Conservation (phyloP, 139 green algal genomes). For the Astrephomene gubernaculifera region DNA sequence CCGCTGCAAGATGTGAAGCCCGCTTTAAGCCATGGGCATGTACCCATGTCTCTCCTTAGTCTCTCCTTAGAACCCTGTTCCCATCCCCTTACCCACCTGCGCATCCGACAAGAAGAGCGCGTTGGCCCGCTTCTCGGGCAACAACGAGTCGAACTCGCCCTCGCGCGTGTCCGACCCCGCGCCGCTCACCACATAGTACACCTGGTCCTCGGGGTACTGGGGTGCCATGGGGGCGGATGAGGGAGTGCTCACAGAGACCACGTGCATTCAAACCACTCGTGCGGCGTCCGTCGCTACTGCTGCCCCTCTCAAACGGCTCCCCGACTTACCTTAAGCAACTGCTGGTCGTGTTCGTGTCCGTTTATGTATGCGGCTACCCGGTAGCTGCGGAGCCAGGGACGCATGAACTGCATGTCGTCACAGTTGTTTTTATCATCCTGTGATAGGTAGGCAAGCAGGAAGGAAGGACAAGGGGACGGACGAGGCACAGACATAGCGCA, state of each 20-base stretch:
- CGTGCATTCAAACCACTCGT: not conserved
- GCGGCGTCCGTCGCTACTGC: not conserved
- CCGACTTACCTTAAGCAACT: conserved; percentile 58
- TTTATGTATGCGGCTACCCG: conserved; percentile 68
- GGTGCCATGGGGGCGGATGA: not conserved
- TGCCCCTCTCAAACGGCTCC: not conserved
- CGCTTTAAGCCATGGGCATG: no score
- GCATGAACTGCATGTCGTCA: conserved; percentile 58
- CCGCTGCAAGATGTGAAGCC: no score
- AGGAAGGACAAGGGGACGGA: no score
- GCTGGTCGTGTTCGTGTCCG: conserved; percentile 83
- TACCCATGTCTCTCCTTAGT: no score
- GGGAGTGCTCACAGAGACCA: not conserved
- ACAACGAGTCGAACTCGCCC: conserved; percentile 33
- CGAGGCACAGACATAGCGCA: no score
- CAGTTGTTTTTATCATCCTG: conserved; percentile 39
- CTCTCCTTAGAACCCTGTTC: no score
- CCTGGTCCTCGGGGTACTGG: conserved; percentile 1
- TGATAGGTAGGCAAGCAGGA: no score
- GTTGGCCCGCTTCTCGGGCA: not conserved
- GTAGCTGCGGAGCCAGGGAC: conserved; percentile 60
- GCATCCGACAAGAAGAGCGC: conserved; percentile 24
- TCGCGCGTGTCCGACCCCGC: conserved; percentile 40
- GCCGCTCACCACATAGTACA: conserved; percentile 55
- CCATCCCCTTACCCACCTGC: not conserved